These are phyloP conservation scores for Pharus latifolius DNA, from an alignment of 176 grass and related monocot species.

Conservation along the genomic window DNA sequence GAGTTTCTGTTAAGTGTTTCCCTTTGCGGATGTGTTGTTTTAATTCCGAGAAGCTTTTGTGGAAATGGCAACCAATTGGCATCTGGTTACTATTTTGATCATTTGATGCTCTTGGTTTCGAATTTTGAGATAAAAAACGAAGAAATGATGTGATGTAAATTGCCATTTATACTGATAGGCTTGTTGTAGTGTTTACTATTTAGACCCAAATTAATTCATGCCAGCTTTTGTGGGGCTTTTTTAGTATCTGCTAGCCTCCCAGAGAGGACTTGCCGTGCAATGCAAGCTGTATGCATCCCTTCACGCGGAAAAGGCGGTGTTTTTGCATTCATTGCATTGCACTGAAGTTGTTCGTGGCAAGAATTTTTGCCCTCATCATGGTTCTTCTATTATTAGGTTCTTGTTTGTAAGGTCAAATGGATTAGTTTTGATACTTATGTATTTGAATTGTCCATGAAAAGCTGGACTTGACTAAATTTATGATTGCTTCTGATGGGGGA, in stretches of 20 bases:
- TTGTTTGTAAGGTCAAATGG: background rate
- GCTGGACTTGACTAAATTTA: background rate
- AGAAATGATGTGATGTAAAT: background rate
- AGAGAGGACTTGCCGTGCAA: slow-evolving; percentile 25
- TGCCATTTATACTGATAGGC: background rate
- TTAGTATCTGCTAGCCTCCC: background rate
- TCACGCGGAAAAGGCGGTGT: background rate
- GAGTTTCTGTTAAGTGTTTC: too few relatives aligned
- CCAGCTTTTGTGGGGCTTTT: too few relatives aligned
- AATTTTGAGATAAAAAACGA: too few relatives aligned
- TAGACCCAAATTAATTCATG: too few relatives aligned
- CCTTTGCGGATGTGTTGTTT: too few relatives aligned
- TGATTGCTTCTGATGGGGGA: background rate
- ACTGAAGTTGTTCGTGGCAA: background rate
- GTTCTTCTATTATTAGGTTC: background rate
- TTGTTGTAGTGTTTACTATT: too few relatives aligned
- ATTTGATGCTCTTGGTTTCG: too few relatives aligned
- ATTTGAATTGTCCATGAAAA: background rate
- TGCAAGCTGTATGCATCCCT: slow-evolving; percentile 11
- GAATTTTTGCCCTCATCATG: background rate
- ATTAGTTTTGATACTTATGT: background rate
- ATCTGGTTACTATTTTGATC: background rate
- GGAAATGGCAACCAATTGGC: background rate
- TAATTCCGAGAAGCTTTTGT: too few relatives aligned
- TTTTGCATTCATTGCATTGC: slow-evolving; percentile 18